Evolutionary conservation across 192 early-diverging fungal species (phyloP), one percentile per base, ranked within the genome.

Genomic region (Coemansia sp.): DNA sequence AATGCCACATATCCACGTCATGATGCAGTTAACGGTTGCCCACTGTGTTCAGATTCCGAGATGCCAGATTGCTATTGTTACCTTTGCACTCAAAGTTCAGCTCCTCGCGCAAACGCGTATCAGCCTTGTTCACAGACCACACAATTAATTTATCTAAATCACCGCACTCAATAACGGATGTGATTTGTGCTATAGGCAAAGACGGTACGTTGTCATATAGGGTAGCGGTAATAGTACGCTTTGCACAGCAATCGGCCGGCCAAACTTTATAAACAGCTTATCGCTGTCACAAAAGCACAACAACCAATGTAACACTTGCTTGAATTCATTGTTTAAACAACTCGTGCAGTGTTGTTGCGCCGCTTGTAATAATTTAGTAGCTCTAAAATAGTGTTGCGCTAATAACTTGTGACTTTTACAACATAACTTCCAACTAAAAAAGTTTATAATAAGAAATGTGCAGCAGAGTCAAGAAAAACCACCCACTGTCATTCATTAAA

Each of bases 221-320:
- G 83, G 69, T n/a, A 84, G 75, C 3, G 88, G 86, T 11, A 91
- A 74, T 4, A 92, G 71, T 0, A 87, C 77, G 23, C 85, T 75
- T 27, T 90, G 87, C 1, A 88, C 79, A 23, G 86, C 88, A 16
- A 91, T 87, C 1, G 85, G 86, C 69, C 90, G 89, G 0, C 90
- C 93, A 73, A 88, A 89, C 70, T 98, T 98, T 57, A 98, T 94
- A 68, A 94, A 96, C 19, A 98, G 78, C 0, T 94, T 94, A 38
- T 89, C 90, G 73, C 95, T 97, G n/a, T 83, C 78, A 54, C 85
- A 75, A 68, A 92, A 97, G 35, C 90, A 85, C 39, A 86, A 69
- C 52, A 94, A 78, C 32, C 88, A 68, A 26, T 85, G 73, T 6
- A 93, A 92, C 2, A 87, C 86, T 55, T 90, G 76, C 66, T 84